Evolutionary conservation across 2,329 filamentous ascomycete genomes (phyloP).

Genomic region (Epichloe brachyelytri): DNA sequence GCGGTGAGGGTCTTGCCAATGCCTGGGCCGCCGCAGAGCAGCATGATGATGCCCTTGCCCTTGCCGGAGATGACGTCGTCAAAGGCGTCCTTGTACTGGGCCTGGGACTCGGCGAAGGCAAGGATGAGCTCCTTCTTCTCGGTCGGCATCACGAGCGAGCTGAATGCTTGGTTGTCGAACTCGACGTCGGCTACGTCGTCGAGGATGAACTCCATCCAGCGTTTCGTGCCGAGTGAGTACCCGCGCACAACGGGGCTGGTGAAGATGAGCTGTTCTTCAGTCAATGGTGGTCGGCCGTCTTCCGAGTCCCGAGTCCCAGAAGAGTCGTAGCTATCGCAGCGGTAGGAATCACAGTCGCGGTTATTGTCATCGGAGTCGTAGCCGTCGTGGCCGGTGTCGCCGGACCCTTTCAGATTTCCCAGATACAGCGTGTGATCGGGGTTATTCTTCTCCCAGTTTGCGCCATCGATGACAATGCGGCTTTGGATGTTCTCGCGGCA

Average conservation of each 20-base stretch:
- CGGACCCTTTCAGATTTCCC: slow-evolving; percentile 5
- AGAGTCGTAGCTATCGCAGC: slow-evolving; percentile 1
- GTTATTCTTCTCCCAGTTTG: slow-evolving; percentile 19
- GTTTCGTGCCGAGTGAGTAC: slow-evolving; percentile 34
- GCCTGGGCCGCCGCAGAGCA: slow-evolving; percentile 34
- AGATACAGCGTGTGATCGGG: slow-evolving; percentile 14
- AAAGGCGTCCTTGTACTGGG: slow-evolving; percentile 27
- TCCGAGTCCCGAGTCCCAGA: slow-evolving; percentile 2
- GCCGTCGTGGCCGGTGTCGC: neutral
- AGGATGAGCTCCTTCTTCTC: slow-evolving; percentile 39
- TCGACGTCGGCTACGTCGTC: slow-evolving; percentile 29
- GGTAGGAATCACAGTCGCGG: neutral
- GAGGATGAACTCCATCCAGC: slow-evolving; percentile 36
- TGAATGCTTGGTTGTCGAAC: slow-evolving; percentile 37
- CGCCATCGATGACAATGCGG: slow-evolving; percentile 19
- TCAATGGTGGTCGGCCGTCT: slow-evolving; percentile 17
- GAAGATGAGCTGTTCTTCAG: slow-evolving; percentile 27
- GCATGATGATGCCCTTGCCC: slow-evolving; percentile 36
- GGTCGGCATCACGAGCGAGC: slow-evolving; percentile 33
- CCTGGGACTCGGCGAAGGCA: slow-evolving; percentile 35
- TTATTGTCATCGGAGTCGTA: neutral
- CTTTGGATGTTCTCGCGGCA: slow-evolving; percentile 17
- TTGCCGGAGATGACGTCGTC: slow-evolving; percentile 41
- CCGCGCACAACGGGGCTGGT: slow-evolving; percentile 30
- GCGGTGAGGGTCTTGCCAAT: slow-evolving; percentile 38